These are phyloP conservation scores for Aspergillus baeticus DNA, from an alignment of 495 filamentous ascomycete genomes.

Conservation along the genomic window DNA sequence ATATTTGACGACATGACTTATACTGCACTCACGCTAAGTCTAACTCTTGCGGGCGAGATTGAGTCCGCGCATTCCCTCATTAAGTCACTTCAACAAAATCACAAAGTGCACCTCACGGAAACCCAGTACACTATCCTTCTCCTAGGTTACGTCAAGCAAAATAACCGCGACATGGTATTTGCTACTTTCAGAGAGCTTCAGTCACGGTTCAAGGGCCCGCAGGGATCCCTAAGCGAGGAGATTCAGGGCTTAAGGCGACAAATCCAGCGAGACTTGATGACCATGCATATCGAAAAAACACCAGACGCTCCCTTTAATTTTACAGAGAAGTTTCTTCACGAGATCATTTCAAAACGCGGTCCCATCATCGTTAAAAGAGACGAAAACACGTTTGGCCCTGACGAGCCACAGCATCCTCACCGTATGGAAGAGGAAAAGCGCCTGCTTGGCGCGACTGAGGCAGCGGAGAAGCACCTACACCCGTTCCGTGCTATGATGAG, in stretches of 20 bases:
- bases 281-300: slow-evolving; percentile 5
- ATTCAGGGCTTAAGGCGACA: slow-evolving; percentile 46
- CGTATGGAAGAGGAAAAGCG: too few species aligned
- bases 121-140: slow-evolving; percentile 79
- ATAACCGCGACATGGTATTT: slow-evolving; percentile 52
- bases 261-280: slow-evolving; percentile 31
- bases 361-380: slow-evolving; percentile 25
- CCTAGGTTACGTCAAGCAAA: slow-evolving; percentile 55
- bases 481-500: too few species aligned
- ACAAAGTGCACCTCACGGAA: slow-evolving; percentile 56
- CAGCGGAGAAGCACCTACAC: too few species aligned
- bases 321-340: slow-evolving; percentile 37
- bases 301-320: slow-evolving; percentile 24
- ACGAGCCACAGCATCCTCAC: slow-evolving; percentile 17
- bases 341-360: slow-evolving; percentile 30
- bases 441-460: too few species aligned
- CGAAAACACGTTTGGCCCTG: slow-evolving; percentile 8
- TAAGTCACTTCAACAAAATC: slow-evolving; percentile 53
- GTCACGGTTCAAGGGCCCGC: slow-evolving; percentile 41
- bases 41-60: slow-evolving; percentile 59
- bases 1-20: slow-evolving; percentile 71
- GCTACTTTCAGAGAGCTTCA: slow-evolving; percentile 53
- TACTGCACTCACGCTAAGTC: slow-evolving; percentile 67
- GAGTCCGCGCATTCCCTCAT: slow-evolving; percentile 68
- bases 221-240: slow-evolving; percentile 35